Evolutionary conservation across 768 basidiomycete genomes (phyloP), one percentile per base, ranked within the genome.

Genomic region (Omphalotus guepiniiformis): DNA sequence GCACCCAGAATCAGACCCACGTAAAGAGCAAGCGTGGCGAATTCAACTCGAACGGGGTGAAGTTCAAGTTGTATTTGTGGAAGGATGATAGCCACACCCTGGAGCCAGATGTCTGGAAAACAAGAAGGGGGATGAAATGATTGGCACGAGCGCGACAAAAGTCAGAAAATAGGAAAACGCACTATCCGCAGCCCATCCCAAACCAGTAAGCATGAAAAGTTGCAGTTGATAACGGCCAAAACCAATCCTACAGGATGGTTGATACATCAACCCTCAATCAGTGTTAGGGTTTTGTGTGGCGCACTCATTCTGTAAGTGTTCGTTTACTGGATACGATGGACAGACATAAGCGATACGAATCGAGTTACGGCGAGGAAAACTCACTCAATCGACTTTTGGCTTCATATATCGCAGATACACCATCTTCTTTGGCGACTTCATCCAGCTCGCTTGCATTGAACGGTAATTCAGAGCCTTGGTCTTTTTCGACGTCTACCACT

Each of bases 171-270:
- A n/a, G n/a, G 25, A 15, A 9, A 21, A 58, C 71, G 53, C 37
- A 78, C 76, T 75, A 54, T 76, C 76, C 38, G 71, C 73, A 36
- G 71, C 52, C 75, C 76, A 76, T 45, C 75, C 75, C 4, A 76
- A 57, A 42, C 74, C 75, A 40, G 71, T 64, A 19, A 78, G 61
- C 21, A 66, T 21, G 53, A 78, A 77, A 21, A 78, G 64, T 51
- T 76, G 70, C 41, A 63, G 56, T 42, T 78, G 76, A 60, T 77
- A 78, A 28, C 64, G 66, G 13, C 76, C 76, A 30, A 72, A 77
- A 36, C 76, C 75, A 39, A 77, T 73, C 48, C 75, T 76, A 52
- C 41, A 12, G 7, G 5, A 11, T 12, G 6, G 26, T 15, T 36
- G 28, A 9, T 21, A 21, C 7, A 11, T 36, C 15, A 34, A 1